These are phyloP conservation scores for Phialemoniopsis sp. DNA, from an alignment of 2,329 filamentous ascomycete genomes.

Conservation along the genomic window DNA sequence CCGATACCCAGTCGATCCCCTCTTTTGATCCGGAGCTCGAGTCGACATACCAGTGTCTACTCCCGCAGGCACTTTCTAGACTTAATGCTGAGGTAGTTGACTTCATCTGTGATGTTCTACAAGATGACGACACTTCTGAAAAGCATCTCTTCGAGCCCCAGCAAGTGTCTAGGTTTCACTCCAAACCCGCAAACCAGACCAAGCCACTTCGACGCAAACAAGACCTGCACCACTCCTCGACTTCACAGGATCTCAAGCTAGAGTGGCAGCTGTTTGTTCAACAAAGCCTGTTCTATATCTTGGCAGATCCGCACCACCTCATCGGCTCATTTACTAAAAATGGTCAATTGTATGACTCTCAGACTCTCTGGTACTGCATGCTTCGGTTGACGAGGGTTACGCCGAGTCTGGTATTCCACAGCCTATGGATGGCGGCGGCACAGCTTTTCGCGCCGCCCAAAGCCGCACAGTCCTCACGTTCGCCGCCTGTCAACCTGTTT, in stretches of 20 bases:
- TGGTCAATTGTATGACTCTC: conserved; percentile 52
- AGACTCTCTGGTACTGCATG: conserved; percentile 61
- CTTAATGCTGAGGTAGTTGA: conserved; percentile 54
- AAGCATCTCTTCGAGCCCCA: conserved; percentile 39
- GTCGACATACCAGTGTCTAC: conserved; percentile 24
- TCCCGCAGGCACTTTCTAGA: conserved; percentile 53
- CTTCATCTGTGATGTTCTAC: conserved; percentile 56
- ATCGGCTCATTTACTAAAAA: conserved; percentile 53
- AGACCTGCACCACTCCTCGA: conserved; percentile 12
- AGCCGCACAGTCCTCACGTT: conserved; percentile 32
- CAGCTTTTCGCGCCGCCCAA: conserved; percentile 54
- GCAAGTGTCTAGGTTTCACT: conserved; percentile 22
- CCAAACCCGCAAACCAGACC: conserved; percentile 15
- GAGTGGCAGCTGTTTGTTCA: conserved; percentile 60
- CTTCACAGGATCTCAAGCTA: conserved; percentile 26
- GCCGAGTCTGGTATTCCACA: conserved; percentile 57
- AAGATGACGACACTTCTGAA: conserved; percentile 51
- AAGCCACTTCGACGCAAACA: conserved; percentile 28
- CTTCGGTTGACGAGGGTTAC: conserved; percentile 52
- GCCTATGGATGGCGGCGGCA: conserved; percentile 58
- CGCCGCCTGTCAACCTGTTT: conserved; percentile 30
- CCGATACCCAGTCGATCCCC: conserved; percentile 6
- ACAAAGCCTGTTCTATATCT: conserved; percentile 60
- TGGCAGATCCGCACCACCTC: conserved; percentile 52
- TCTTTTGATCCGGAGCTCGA: conserved; percentile 14